Evolutionary conservation across 1,284 basidiomycete genomes (phyloP), one percentile per base, ranked within the genome.

Genomic region (Ceratobasidium sp.): DNA sequence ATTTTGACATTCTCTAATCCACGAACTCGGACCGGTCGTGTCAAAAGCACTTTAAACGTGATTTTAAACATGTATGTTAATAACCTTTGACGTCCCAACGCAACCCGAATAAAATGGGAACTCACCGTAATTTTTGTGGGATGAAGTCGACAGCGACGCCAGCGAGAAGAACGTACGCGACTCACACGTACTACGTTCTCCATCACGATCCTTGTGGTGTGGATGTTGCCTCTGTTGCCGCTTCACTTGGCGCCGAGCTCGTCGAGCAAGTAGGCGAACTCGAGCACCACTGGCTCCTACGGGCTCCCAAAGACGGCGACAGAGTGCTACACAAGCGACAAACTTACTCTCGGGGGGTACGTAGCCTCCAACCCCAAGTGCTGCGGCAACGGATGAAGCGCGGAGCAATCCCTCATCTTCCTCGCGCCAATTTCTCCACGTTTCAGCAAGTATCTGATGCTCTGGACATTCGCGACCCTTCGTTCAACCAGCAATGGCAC

Each of bases 401-500:
- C 45, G 63, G 63, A 48, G 80, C 78, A 79, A 78, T 78, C 78
- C 87, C 56, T 15, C 80, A 71, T 57, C 84, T 81, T 0, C 79
- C 78, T 14, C 76, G 78, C 50, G 75, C 77, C 31, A 76, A 78
- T 29, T 76, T 80, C 60, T 76, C 84, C 45, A 80, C 85, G 3
- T 81, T 88, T 19, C 82, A 86, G 57, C 87, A 85, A 31, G 84
- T 91, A 44, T 89, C 89, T 2, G 84, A 88, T 76, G 86, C 88
- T 15, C 87, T 97, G 69, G 88, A 87, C 41, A 91, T 99, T 76
- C 80, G 85, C 22, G 97, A 99, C 80, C 97, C 98, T 0, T 87
- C 94, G 77, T 97, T 98, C 80, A 81, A 87, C 44, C 84, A 91
- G 77, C 97, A 99, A 86, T 99, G 98, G 98, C 97, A 99, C 85